These are phyloP conservation scores for Hemisphaericaspora xylanilytica DNA, from an alignment of 1,139 yeast genomes.

Conservation along the genomic window DNA sequence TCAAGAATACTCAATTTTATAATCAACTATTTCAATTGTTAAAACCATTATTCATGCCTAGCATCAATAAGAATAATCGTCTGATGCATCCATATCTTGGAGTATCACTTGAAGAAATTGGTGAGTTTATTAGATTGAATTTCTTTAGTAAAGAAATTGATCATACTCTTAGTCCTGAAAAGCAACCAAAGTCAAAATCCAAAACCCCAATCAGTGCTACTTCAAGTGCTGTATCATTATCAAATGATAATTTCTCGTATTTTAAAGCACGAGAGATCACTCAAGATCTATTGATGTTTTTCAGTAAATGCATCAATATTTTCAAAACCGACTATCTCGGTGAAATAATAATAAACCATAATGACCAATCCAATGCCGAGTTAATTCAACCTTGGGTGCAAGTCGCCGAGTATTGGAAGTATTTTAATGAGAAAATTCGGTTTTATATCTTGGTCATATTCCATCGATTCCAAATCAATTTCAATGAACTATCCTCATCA, in stretches of 20 bases:
- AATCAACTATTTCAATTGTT: constrained; percentile 7
- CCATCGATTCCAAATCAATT: constrained; percentile 27
- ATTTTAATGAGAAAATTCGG: constrained; percentile 32
- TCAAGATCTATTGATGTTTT: constrained; percentile 29
- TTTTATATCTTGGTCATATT: constrained; percentile 30
- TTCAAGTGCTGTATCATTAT: background rate
- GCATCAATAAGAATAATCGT: background rate
- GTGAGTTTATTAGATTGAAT: constrained; percentile 26
- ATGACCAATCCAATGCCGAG: too few relatives aligned
- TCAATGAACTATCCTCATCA: constrained; percentile 21
- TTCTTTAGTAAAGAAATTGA: constrained; percentile 13
- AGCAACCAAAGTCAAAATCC: constrained; percentile 1
- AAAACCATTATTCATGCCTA: constrained; percentile 17
- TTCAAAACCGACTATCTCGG: constrained; percentile 23
- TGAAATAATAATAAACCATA: too few relatives aligned
- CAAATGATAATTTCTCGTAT: constrained; percentile 25
- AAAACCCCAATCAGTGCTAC: background rate
- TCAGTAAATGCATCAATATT: constrained; percentile 23
- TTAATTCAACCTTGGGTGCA: constrained; percentile 20
- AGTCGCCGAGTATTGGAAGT: constrained; percentile 28
- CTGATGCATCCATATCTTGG: constrained; percentile 24
- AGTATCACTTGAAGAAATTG: constrained; percentile 28
- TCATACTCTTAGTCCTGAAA: too few relatives aligned
- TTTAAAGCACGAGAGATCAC: constrained; percentile 30
- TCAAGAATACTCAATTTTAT: constrained; percentile 4